Evolutionary conservation across 2,329 filamentous ascomycete species (phyloP).

Genomic region (Cladorrhinum sp.): DNA sequence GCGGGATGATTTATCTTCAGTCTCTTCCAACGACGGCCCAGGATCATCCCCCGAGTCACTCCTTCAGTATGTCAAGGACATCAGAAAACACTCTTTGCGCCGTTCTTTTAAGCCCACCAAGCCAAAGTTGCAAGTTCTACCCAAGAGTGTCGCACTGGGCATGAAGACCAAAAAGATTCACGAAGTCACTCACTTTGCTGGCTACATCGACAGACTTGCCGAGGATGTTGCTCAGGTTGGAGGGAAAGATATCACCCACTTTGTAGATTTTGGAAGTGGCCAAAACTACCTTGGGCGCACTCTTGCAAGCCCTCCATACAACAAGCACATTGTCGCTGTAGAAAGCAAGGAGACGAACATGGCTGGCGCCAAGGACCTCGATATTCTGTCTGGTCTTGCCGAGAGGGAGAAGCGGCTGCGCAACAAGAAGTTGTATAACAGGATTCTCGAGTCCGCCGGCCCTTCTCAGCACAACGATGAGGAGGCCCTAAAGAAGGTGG

Average conservation of each 20-base stretch:
- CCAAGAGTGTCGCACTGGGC: constrained; percentile 72
- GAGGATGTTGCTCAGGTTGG: constrained; percentile 57
- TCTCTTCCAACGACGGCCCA: constrained; percentile 24
- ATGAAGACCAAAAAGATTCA: constrained; percentile 98
- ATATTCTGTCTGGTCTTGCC: constrained; percentile 75
- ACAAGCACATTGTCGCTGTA: constrained; percentile 83
- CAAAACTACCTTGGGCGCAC: constrained; percentile 94
- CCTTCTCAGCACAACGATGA: constrained; percentile 42
- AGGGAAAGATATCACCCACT: constrained; percentile 67
- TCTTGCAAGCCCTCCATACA: constrained; percentile 80
- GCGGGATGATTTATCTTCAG: constrained; percentile 63
- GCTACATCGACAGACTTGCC: constrained; percentile 67
- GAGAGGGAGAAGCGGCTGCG: constrained; percentile 70
- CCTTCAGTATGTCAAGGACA: constrained; percentile 66
- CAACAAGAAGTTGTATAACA: constrained; percentile 77
- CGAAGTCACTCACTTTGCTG: constrained; percentile 88
- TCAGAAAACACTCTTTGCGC: constrained; percentile 66
- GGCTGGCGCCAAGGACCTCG: constrained; percentile 75
- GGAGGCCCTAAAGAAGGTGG: constrained; percentile 37
- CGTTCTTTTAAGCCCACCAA: constrained; percentile 54
- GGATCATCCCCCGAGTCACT: constrained; percentile 53
- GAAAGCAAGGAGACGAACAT: constrained; percentile 88
- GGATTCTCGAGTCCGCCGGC: constrained; percentile 44
- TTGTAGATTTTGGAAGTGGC: constrained; percentile 93
- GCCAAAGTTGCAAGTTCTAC: constrained; percentile 54